A percentile compares a stretch with the other conserved stretches of the same genome.
phyloP scores from a whole-genome alignment of 148 eudicot genomes.

The Diospyros kaki region DNA sequence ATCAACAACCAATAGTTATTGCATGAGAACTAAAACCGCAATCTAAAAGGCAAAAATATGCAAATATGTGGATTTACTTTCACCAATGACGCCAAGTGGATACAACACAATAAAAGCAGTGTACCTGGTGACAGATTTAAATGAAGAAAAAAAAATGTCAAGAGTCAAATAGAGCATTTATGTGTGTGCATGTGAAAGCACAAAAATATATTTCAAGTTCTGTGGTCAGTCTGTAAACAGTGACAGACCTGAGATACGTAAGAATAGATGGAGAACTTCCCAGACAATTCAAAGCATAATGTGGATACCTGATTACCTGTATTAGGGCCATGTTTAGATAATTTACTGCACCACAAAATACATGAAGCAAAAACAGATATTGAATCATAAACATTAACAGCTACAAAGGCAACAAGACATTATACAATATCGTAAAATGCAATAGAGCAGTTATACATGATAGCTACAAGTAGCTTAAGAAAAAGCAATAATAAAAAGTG shows the following conservation, averaged over 20 bases:
- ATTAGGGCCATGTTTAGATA: slow-evolving; percentile 20
- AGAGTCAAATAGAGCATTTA: background rate
- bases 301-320: slow-evolving; percentile 75
- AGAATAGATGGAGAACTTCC: slow-evolving; percentile 56
- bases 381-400: background rate
- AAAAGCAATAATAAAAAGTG: background rate
- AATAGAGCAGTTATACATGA: background rate
- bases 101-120: slow-evolving; percentile 71
- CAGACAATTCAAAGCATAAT: slow-evolving; percentile 68
- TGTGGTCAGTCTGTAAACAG: background rate
- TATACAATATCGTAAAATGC: background rate
- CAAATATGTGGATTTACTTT: slow-evolving; percentile 50
- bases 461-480: no score
- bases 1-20: slow-evolving; percentile 1
- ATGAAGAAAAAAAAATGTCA: slow-evolving; percentile 8
- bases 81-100: slow-evolving; percentile 75
- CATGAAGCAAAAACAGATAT: slow-evolving; percentile 1
- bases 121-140: slow-evolving; percentile 43
- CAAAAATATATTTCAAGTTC: background rate
- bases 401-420: background rate
- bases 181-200: background rate
- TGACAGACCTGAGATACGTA: slow-evolving; percentile 64
- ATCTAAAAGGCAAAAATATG: background rate
- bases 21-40: background rate
- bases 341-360: background rate